Evolutionary conservation across 805 yeast genomes (phyloP).

Genomic region (Saccharomycodes ludwigii): DNA sequence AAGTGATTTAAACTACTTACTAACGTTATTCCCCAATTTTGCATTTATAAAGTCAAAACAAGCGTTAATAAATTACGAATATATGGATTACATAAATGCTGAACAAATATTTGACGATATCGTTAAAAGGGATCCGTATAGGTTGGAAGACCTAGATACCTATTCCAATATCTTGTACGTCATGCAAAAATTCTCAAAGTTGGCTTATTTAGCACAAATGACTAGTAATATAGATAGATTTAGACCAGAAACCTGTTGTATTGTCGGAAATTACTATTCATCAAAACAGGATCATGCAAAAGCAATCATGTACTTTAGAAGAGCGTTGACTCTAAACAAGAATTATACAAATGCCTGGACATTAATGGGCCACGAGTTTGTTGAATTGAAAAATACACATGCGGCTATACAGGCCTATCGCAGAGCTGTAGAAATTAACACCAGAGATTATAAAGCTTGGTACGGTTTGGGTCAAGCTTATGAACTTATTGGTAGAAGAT

Average conservation of each 20-base stretch:
- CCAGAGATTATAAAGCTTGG: slow-evolving; percentile 93
- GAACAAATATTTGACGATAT: slow-evolving; percentile 70
- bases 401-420: slow-evolving; percentile 95
- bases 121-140: slow-evolving; percentile 60
- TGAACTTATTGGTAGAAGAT: slow-evolving; percentile 90
- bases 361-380: slow-evolving; percentile 96
- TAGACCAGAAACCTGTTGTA: slow-evolving; percentile 90
- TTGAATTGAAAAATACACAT: slow-evolving; percentile 88
- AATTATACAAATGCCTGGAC: slow-evolving; percentile 91
- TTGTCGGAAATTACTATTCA: slow-evolving; percentile 87
- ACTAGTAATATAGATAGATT: slow-evolving; percentile 74
- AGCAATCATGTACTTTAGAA: slow-evolving; percentile 82
- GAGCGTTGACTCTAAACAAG: slow-evolving; percentile 75
- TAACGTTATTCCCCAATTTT: slow-evolving; percentile 55
- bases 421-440: slow-evolving; percentile 81
- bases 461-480: slow-evolving; percentile 97
- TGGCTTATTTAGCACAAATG: slow-evolving; percentile 77
- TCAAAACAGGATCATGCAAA: slow-evolving; percentile 88
- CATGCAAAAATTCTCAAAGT: slow-evolving; percentile 75
- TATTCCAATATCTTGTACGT: slow-evolving; percentile 93
- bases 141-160: slow-evolving; percentile 83
- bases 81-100: slow-evolving; percentile 73
- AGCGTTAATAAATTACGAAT: slow-evolving; percentile 72
- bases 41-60: slow-evolving; percentile 67
- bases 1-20: slow-evolving; percentile 36